Conservation (phyloP, 371 early-diverging fungal species). For the Lichtheimia ornata region DNA sequence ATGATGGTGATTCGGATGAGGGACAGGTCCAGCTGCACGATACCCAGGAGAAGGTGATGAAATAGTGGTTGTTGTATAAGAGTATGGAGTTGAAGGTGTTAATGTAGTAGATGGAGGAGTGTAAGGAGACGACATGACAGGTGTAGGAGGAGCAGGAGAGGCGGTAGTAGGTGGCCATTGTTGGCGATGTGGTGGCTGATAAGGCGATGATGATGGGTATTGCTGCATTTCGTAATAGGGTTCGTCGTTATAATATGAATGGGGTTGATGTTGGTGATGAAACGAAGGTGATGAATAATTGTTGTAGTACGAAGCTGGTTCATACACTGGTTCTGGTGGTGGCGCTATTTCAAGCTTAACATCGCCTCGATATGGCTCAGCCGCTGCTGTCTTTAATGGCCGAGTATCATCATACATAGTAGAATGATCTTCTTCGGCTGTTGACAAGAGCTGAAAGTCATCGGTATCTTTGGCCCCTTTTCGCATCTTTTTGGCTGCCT, state of each 20-base stretch:
- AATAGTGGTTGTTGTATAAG: not conserved
- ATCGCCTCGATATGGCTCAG: conserved; percentile 3
- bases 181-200: not conserved
- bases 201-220: conserved; percentile 3
- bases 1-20: not conserved
- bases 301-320: conserved; percentile 2
- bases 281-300: not conserved
- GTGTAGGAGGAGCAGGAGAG: conserved; percentile 3
- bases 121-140: not conserved
- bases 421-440: not conserved
- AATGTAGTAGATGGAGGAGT: not conserved
- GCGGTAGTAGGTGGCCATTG: too few relatives aligned
- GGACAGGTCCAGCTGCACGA: conserved; percentile 12
- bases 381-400: conserved; percentile 10
- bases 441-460: not conserved
- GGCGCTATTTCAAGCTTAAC: not conserved
- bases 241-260: conserved; percentile 9
- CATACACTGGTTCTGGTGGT: not conserved
- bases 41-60: conserved; percentile 1
- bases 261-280: conserved; percentile 1
- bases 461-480: not conserved
- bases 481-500: conserved; percentile 21
- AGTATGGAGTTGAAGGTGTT: not conserved
- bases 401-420: conserved; percentile 15
- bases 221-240: conserved; percentile 17